A percentile compares a stretch with the other conserved stretches of the same genome.
Conservation (phyloP, 495 filamentous ascomycete genomes). For the Podospora comata region DNA sequence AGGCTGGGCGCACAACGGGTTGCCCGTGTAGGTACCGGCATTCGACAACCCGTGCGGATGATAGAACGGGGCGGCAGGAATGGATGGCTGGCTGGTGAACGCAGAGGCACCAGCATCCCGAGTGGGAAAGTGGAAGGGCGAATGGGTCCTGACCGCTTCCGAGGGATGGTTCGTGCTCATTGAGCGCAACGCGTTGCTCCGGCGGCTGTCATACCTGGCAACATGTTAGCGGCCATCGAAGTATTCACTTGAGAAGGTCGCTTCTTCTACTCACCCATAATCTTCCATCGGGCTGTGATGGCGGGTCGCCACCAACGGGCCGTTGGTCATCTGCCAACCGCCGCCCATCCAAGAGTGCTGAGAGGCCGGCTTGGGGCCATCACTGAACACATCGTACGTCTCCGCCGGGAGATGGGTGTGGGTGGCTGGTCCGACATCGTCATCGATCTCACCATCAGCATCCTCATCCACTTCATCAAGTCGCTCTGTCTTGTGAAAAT, state of each 20-base stretch:
- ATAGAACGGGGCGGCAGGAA: background rate
- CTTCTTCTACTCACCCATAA: background rate
- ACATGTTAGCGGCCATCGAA: background rate
- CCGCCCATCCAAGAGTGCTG: background rate
- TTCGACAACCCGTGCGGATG: background rate
- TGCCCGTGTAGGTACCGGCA: background rate
- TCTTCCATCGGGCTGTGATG: background rate
- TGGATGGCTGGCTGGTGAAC: background rate
- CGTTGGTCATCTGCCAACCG: background rate
- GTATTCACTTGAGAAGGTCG: background rate
- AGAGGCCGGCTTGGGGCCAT: background rate
- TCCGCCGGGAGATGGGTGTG: background rate
- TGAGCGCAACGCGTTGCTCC: background rate
- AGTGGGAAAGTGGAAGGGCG: background rate
- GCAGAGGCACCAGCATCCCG: background rate
- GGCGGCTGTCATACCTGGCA: slow-evolving; percentile 3
- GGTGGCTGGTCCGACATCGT: background rate
- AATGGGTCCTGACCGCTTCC: background rate
- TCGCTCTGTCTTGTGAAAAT: background rate
- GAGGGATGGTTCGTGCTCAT: background rate
- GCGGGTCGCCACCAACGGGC: background rate
- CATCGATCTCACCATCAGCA: slow-evolving; percentile 1
- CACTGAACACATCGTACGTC: background rate
- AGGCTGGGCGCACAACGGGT: background rate
- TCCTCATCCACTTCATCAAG: background rate